Base-by-base conservation (phyloP, 2,329 filamentous ascomycete species). In the Aspergillus brasiliensis region DNA sequence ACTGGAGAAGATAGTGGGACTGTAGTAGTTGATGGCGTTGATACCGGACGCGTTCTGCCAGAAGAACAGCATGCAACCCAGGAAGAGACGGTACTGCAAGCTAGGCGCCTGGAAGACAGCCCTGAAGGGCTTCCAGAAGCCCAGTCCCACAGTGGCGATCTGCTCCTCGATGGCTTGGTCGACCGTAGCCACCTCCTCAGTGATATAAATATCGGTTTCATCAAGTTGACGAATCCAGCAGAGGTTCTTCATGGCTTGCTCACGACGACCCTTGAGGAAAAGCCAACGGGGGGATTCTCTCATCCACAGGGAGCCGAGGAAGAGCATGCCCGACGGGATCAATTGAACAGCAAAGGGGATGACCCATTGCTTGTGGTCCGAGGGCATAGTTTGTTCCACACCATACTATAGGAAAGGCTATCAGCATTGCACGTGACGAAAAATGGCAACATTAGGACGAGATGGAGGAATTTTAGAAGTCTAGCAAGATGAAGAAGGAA, bases 11-110 rank as follows among this genome's bases (percentile, higher is more conserved):
- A 91, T 84, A 0, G 84, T 88, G 0, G 88, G 88, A 1, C 80
- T 82, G 74, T 89, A 91, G 77, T 91, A 92, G 79, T 91, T 92
- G 77, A 91, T 88, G n/a, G 89, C 89, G 66, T 92, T 92, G 77
- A 92, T 92, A 6, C 90, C 90, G 3, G 79, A 83, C 51, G 88
- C 88, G 66, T 93, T 93, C 76, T 94, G 91, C 83, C 87, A 92
- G 56, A 93, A 80, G 80, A 93, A 93, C 19, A 94, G 83, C 70
- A 91, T 84, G 58, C 85, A 84, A 53, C 90, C 90, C 17, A 93
- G 81, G 72, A 91, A 84, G 74, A 94, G 87, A 48, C 90, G 85
- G 81, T 86, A 91, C 65, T 85, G 84, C n/a, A 90, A 82, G 68
- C 82, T 82, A 52, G 76, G 79, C 59, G 84, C 75, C 61, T 79